Conservation (phyloP, 345 rosid genomes). For the Arabis alpina region DNA sequence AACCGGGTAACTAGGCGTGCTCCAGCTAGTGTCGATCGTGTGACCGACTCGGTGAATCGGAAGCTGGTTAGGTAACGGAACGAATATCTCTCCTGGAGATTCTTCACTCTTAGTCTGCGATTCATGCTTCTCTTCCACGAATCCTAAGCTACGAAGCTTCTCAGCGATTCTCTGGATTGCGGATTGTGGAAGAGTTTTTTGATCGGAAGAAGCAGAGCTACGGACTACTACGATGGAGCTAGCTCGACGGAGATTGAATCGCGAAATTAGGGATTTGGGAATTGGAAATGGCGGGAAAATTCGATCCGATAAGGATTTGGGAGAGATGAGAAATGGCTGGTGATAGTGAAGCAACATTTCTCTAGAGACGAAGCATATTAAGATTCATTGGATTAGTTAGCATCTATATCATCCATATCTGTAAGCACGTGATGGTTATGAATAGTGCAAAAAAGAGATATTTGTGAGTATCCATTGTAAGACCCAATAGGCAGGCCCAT, state of each 20-base stretch:
- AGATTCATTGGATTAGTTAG: too few relatives aligned
- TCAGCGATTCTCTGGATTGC: slow-evolving; percentile 91
- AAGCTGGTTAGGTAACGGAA: slow-evolving; percentile 66
- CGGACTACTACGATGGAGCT: slow-evolving; percentile 39
- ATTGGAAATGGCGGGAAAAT: slow-evolving; percentile 34
- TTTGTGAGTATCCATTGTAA: too few relatives aligned
- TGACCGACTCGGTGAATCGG: slow-evolving; percentile 84
- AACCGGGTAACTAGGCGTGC: slow-evolving; percentile 84
- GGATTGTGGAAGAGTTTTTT: slow-evolving; percentile 57
- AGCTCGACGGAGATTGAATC: slow-evolving; percentile 32
- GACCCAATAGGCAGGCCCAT: too few relatives aligned
- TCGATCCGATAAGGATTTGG: slow-evolving; percentile 42
- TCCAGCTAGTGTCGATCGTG: slow-evolving; percentile 95
- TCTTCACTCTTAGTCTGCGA: neutral
- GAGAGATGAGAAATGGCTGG: slow-evolving; percentile 25
- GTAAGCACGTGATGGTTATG: too few relatives aligned
- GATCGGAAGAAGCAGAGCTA: slow-evolving; percentile 43
- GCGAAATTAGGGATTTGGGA: slow-evolving; percentile 40
- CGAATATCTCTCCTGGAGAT: slow-evolving; percentile 76
- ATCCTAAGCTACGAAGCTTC: slow-evolving; percentile 91
- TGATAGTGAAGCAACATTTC: slow-evolving; percentile 51
- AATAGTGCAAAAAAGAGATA: too few relatives aligned
- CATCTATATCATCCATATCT: too few relatives aligned
- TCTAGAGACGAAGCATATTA: neutral
- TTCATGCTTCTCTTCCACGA: slow-evolving; percentile 48